Base-by-base conservation (phyloP, 2,329 filamentous ascomycete species). In the Colletotrichum sp. region DNA sequence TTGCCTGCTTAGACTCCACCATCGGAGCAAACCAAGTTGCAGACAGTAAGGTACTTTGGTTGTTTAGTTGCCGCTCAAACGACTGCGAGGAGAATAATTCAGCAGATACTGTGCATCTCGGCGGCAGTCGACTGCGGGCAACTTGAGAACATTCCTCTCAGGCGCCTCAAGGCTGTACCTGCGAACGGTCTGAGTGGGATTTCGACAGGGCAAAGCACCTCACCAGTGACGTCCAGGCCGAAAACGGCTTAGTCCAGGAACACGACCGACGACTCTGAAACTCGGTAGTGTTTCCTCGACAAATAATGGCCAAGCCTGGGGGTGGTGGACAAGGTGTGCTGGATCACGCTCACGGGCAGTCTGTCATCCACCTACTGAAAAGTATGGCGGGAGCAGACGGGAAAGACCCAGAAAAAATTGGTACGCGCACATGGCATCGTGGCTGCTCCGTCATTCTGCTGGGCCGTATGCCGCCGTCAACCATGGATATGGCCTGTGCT, bases 221-320 rank as follows among this genome's bases (percentile, higher is more conserved):
- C 21, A 18, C 57, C 12, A 6, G 34, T 21, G 24, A 15, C 18
- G 15, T 21, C 30, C 36, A 59, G 13, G 39, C 64, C 64, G n/a
- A 44, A 76, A 77, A 8, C 7, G 52, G 75, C 15, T 60, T 77
- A 66, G 75, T 68, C 7, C 72, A 76, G 75, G 75, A 71, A 77
- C 75, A 76, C 64, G 24, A 75, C 68, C 65, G 72, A 71, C 62
- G 21, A 76, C 59, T 77, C 75, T 77, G 75, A 77, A 77, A 77
- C 75, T 76, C 63, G 75, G 71, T 68, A 75, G 71, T 71, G 75
- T 76, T 75, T 75, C 75, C 65, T 75, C 63, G 66, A 75, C 57
- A 69, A 74, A 65, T 71, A 62, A 67, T 74, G 71, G 74, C 59
- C 72, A 71, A 75, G 66, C 71, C 66, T 28, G 44, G 49, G 44